phyloP scores from a whole-genome alignment of 108 stramenopile genomes.

The Chaetoceros tenuissimus region DNA sequence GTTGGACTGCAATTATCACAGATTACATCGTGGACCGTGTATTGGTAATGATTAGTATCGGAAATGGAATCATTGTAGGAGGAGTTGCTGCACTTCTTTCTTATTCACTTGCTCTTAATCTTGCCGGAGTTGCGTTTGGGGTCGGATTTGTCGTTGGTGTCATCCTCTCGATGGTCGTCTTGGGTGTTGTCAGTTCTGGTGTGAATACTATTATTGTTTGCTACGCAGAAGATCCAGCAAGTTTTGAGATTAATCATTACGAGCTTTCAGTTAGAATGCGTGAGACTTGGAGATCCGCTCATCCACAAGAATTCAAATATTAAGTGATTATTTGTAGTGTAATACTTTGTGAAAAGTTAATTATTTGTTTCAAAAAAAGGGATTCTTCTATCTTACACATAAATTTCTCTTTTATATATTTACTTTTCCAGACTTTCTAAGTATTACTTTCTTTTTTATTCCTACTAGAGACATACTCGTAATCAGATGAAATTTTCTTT shows the following conservation, averaged over 20 bases:
- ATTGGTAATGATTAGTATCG: constrained; percentile 46
- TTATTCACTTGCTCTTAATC: constrained; percentile 1
- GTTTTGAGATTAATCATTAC: constrained; percentile 75
- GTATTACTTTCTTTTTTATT: no score
- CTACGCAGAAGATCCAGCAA: constrained; percentile 79
- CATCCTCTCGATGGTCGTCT: constrained; percentile 45
- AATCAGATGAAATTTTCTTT: no score
- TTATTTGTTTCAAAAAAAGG: no score
- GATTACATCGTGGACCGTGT: constrained; percentile 66
- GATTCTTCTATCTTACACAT: no score
- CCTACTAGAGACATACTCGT: no score
- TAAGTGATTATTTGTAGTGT: no score
- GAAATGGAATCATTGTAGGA: constrained; percentile 44
- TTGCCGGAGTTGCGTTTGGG: constrained; percentile 9
- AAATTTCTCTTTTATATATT: no score
- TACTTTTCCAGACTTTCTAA: no score
- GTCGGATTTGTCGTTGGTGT: constrained; percentile 52
- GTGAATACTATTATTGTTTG: constrained; percentile 86
- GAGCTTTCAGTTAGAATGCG: constrained; percentile 62
- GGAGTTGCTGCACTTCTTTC: constrained; percentile 27
- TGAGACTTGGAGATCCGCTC: constrained; percentile 41
- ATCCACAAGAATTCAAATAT: constrained; percentile 18
- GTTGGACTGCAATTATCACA: constrained; percentile 80
- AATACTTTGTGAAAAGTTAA: no score
- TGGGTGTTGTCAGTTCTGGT: constrained; percentile 61